Evolutionary conservation across 2,329 filamentous ascomycete species (phyloP).

Genomic region (Botryotinia calthae): DNA sequence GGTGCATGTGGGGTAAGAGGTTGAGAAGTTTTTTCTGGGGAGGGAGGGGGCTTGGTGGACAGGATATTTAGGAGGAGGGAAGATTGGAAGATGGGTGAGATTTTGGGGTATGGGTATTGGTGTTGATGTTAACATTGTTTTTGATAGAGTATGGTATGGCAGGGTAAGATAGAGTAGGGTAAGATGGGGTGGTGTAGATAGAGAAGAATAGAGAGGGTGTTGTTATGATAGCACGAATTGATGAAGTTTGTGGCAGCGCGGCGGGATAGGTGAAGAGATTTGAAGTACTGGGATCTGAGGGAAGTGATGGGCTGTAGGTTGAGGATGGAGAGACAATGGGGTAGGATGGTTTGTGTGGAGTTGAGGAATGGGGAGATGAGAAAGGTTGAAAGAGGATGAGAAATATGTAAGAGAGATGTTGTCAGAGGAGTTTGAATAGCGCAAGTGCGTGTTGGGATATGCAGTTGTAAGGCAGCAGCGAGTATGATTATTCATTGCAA

Average conservation of each 20-base stretch:
- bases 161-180: neutral
- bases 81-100: too few relatives aligned
- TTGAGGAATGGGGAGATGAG: neutral
- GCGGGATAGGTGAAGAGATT: accelerated
- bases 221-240: neutral
- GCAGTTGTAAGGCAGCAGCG: neutral
- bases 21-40: accelerated
- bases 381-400: neutral
- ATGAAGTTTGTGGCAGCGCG: neutral
- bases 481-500: neutral
- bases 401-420: neutral
- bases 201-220: neutral
- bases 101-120: too few relatives aligned
- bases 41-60: neutral
- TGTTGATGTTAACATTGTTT: neutral
- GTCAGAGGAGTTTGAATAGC: neutral
- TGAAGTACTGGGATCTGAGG: accelerated
- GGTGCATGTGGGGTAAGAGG: neutral
- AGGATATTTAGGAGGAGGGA: neutral
- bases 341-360: accelerated
- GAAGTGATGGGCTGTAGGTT: neutral
- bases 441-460: neutral
- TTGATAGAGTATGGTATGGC: too few relatives aligned
- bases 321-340: neutral
- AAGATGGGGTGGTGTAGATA: neutral